These are phyloP conservation scores for Alternaria viburni DNA, from an alignment of 2,329 filamentous ascomycete species.

Conservation along the genomic window DNA sequence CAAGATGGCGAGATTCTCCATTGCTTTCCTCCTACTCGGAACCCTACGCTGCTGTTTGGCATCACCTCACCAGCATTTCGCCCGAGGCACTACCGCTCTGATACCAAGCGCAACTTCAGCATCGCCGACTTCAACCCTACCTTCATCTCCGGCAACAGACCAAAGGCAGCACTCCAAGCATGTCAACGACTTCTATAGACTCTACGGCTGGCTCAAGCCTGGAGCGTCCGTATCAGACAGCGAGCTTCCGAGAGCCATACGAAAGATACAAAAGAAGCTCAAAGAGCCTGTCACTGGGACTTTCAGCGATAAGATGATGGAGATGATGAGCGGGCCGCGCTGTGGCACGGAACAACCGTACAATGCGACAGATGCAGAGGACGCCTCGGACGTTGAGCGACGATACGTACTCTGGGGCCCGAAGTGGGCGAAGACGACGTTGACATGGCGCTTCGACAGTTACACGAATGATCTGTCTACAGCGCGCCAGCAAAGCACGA, in stretches of 20 bases:
- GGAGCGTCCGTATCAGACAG: conserved; percentile 27
- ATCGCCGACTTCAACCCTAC: background rate
- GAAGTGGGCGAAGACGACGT: conserved; percentile 33
- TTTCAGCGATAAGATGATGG: conserved; percentile 33
- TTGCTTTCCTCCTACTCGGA: conserved; percentile 5
- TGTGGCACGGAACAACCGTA: conserved; percentile 35
- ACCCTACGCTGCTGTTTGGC: conserved; percentile 10
- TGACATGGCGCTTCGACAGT: conserved; percentile 37
- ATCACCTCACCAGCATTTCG: conserved; percentile 1
- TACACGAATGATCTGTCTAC: conserved; percentile 30
- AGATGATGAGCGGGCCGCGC: conserved; percentile 31
- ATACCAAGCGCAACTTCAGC: conserved; percentile 30
- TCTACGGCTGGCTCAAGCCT: conserved; percentile 36
- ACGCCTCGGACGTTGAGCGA: conserved; percentile 11
- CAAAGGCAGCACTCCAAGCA: conserved; percentile 29
- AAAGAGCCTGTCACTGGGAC: conserved; percentile 32
- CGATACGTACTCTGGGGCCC: conserved; percentile 39
- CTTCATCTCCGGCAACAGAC: conserved; percentile 13
- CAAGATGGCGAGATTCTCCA: conserved; percentile 20
- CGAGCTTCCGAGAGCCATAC: conserved; percentile 33
- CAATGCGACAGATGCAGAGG: conserved; percentile 26
- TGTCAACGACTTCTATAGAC: conserved; percentile 38
- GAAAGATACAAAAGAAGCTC: conserved; percentile 35
- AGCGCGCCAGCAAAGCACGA: conserved; percentile 23
- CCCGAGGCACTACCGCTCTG: conserved; percentile 16